Evolutionary conservation across 108 stramenopile species (phyloP), one percentile per base, ranked within the genome.

Genomic region (Fragilariopsis cylindrus): DNA sequence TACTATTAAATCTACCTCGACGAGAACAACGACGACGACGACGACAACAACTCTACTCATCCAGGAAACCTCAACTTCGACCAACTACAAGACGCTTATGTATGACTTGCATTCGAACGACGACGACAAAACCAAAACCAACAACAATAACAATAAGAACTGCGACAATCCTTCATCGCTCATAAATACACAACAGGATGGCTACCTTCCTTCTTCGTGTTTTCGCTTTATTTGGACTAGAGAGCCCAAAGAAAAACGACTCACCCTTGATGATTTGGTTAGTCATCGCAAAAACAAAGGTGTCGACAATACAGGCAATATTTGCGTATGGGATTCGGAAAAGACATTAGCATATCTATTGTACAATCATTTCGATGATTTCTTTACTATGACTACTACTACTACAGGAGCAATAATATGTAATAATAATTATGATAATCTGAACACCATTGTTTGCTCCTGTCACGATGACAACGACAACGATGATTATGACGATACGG

Each of bases 301-400:
- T 8, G 88, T 92, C 5, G 93, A 94, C 69, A 92, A 94, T 75
- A 92, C 90, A 1, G 90, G 90, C 16, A 90, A 94, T 57, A 79
- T 88, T 16, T 74, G 93, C 62, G 89, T 94, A 11, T 94, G 93
- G 93, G 93, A 94, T 83, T 83, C 80, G 3, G 92, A 93, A 74
- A 71, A 57, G 4, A 88, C 88, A 0, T 76, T 93, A 65, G 78
- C 90, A 16, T 75, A 71, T 49, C 55, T 80, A 3, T 42, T 80
- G 53, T 75, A 71, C 47, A 69, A 84, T 54, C 69, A 76, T 30
- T 70, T 49, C n/a, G 55, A 65, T 57, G 71, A 72, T 53, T 78
- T 72, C 66, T 40, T 43, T 7, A 19, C 8, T 21, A 4, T 66
- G 30, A 72, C 13, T 46, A 15, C 4, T 69, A 15, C 4, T 69